Base-by-base conservation (phyloP, 352 stramenopile genomes). In the Saprolegnia diclina region DNA sequence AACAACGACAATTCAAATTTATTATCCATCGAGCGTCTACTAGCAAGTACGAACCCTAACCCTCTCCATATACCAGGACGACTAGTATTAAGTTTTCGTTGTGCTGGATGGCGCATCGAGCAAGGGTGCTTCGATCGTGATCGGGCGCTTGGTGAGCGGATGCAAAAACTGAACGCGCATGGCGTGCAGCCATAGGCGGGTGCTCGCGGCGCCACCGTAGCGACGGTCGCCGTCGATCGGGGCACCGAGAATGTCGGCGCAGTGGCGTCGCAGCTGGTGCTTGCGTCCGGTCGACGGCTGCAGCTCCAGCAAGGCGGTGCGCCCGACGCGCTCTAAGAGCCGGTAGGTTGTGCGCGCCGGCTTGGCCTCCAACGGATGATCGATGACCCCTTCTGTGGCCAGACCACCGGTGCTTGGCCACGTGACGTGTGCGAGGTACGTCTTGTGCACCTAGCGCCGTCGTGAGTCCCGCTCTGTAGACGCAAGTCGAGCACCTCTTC, bases 201-300 rank as follows among this genome's bases (percentile, higher is more conserved):
- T 16, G 14, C 38, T 14, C 19, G 62, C 16, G 4, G 22, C 13
- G 35, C 29, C 16, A 24, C 62, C 44, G 19, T 68, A 68, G 22
- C 52, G 46, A 26, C 19, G 16, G 37, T 68, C 62, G 18, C 62
- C 62, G 9, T 61, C 46, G 35, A 68, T 68, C 7, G 62, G 62
- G 22, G 62, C 46, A 11, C 16, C 9, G 21, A 68, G 52, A 16
- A 48, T 19, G 4, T 62, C 24, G 21, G 62, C 62, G 19, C 62
- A 71, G 35, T 71, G 65, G 18, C 48, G 37, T 16, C 65, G 65
- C 21, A 71, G 55, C 35, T 71, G 65, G 26, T 71, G 65, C 26
- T 71, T 67, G 6, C 65, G 65, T 19, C 65, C 65, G 9, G 65
- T 71, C n/a, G 56, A 40, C 16, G 67, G 67, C 24, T 66, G 55